A percentile compares a stretch with the other conserved stretches of the same genome.
These are phyloP conservation scores for Lipomyces oligophaga DNA, from an alignment of 805 yeast genomes.

Conservation along the genomic window DNA sequence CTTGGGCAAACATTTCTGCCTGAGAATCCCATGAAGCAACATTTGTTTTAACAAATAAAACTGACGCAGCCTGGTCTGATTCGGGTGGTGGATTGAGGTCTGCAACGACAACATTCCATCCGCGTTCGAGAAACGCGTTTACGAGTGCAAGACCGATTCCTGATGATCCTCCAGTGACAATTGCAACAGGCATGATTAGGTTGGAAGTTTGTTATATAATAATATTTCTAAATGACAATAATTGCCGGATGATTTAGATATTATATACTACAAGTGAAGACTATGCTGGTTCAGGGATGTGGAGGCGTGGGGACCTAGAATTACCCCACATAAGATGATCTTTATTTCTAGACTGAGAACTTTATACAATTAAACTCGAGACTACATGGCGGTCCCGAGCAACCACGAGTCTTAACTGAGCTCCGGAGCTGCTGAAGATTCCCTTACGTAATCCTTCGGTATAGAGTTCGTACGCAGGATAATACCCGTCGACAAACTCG, in stretches of 20 bases:
- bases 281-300: too few species aligned
- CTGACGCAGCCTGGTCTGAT: neutral
- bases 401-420: constrained; percentile 16
- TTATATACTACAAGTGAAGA: too few species aligned
- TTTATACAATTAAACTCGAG: neutral
- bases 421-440: constrained; percentile 34
- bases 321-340: too few species aligned
- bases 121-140: neutral
- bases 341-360: neutral
- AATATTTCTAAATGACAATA: too few species aligned
- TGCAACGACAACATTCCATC: neutral
- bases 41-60: neutral
- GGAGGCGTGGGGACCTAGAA: too few species aligned
- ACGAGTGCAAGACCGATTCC: constrained; percentile 4
- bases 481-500: constrained; percentile 72
- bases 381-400: constrained; percentile 5
- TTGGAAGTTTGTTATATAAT: too few species aligned
- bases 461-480: constrained; percentile 79
- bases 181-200: constrained; percentile 3
- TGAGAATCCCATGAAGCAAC: constrained; percentile 3
- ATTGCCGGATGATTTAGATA: too few species aligned
- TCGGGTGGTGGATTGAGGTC: neutral
- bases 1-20: constrained; percentile 4
- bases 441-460: constrained; percentile 42
- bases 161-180: constrained; percentile 4